A percentile compares a stretch with the other conserved stretches of the same genome.
These are phyloP conservation scores for Huntiella bhutanensis DNA, from an alignment of 2,329 filamentous ascomycete genomes.

Conservation along the genomic window DNA sequence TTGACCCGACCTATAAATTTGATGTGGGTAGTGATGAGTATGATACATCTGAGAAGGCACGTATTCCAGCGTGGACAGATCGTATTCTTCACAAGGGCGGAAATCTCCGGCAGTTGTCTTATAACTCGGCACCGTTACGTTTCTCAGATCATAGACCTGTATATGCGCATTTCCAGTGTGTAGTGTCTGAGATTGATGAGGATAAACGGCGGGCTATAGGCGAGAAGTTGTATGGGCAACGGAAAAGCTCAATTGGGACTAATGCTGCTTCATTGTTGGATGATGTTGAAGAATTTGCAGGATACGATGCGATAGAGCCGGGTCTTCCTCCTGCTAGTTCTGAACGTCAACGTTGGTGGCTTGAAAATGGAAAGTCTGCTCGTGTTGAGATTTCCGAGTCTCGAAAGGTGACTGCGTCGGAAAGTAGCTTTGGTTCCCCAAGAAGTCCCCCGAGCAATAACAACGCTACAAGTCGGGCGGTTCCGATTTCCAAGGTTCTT, in stretches of 20 bases:
- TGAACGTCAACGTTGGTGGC: conserved; percentile 52
- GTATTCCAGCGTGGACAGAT: conserved; percentile 95
- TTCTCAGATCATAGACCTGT: conserved; percentile 97
- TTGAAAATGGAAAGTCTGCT: conserved; percentile 53
- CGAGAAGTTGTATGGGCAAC: conserved; percentile 52
- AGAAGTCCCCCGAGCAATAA: conserved; percentile 23
- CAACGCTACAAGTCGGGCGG: neutral
- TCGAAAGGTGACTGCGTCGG: conserved; percentile 13
- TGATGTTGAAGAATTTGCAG: conserved; percentile 63
- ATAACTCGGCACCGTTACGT: conserved; percentile 60
- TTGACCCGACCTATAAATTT: conserved; percentile 90
- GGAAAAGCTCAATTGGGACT: conserved; percentile 46
- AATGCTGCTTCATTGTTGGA: conserved; percentile 33
- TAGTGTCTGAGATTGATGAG: conserved; percentile 65
- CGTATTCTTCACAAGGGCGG: conserved; percentile 73
- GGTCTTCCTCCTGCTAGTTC: conserved; percentile 52
- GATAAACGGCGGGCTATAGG: conserved; percentile 51
- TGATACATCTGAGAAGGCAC: conserved; percentile 86
- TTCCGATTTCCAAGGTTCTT: conserved; percentile 29
- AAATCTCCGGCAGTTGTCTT: conserved; percentile 65
- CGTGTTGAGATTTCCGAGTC: conserved; percentile 54
- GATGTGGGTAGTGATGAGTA: conserved; percentile 77
- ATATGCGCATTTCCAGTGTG: conserved; percentile 73
- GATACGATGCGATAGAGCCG: conserved; percentile 67
- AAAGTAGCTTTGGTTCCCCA: neutral